Conservation (phyloP, 2,329 filamentous ascomycete species). For the Aschersonia sp. region DNA sequence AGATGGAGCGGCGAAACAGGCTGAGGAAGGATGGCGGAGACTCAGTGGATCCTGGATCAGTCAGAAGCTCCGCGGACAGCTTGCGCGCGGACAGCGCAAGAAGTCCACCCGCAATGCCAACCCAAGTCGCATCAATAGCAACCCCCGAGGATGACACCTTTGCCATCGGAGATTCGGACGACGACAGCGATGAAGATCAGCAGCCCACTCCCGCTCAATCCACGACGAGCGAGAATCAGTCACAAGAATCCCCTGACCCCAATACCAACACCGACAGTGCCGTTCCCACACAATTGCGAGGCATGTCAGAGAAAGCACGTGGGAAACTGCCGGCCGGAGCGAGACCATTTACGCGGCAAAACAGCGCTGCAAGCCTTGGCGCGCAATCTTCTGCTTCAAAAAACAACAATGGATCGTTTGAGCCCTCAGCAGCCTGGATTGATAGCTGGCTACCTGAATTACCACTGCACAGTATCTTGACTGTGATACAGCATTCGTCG, state of each 20-base stretch:
- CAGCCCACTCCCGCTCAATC: constrained; percentile 45
- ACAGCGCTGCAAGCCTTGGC: constrained; percentile 69
- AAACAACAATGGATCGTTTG: constrained; percentile 46
- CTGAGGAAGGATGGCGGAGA: constrained; percentile 46
- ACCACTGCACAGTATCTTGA: constrained; percentile 74
- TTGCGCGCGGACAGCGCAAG: constrained; percentile 35
- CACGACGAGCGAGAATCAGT: constrained; percentile 47
- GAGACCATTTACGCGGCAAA: constrained; percentile 75
- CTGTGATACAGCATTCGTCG: constrained; percentile 53
- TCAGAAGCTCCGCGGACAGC: constrained; percentile 42
- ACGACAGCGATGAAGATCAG: constrained; percentile 37
- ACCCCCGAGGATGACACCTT: constrained; percentile 59
- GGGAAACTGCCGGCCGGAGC: constrained; percentile 86
- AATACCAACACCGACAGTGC: constrained; percentile 61
- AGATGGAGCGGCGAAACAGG: constrained; percentile 69
- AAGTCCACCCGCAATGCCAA: constrained; percentile 33
- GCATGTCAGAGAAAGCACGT: constrained; percentile 93
- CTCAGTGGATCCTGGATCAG: constrained; percentile 30
- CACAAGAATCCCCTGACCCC: constrained; percentile 53
- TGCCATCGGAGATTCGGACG: constrained; percentile 77
- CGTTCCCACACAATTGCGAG: constrained; percentile 66
- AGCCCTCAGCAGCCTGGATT: constrained; percentile 73
- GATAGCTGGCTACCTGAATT: constrained; percentile 88
- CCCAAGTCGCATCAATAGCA: constrained; percentile 13
- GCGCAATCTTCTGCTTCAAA: constrained; percentile 46